Evolutionary conservation across 345 rosid species (phyloP), one percentile per base, ranked within the genome.

Genomic region (Acer negundo): DNA sequence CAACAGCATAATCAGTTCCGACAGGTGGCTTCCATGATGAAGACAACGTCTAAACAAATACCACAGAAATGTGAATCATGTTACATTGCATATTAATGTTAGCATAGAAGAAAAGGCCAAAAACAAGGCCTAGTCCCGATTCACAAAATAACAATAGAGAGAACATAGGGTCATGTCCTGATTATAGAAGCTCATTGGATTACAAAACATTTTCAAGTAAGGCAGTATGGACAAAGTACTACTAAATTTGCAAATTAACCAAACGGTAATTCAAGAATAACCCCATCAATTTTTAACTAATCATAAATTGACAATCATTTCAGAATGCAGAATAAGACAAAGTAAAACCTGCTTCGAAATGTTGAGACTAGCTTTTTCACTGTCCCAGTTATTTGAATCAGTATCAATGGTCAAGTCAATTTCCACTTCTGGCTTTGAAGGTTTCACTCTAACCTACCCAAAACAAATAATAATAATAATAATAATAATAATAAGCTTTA

Each of bases 391-490:
- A 53, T 74, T 78, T 11, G 93, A 86, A 66, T 85, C 83, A 35
- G 75, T 74, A 79, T 94, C 93, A 7, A 88, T 64, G 24, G 94
- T 75, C 87, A 95, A 83, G 84, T 94, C 98, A 26, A 96, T 74
- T 85, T 94, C 94, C 62, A 91, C 88, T 78, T 90, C 89, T 4
- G 84, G 75, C 28, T 82, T 82, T 1, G 62, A 40, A 2, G 92
- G 93, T 72, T 89, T 92, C 90, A 94, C 89, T 80, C 98, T 90
- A 69, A 94, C 97, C 98, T 95, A 73, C 71, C 67, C 73, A n/a
- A 84, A 55, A 69, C 47, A 23, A 17, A 66, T 3, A 0, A 31
- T n/a, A 26, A 26, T 26, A 26, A 26, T 26, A 26, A 26, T 26
- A 26, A 26, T 26, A 26, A 26, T 4, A 35, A 35, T 35, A 35